Evolutionary conservation across 805 yeast species (phyloP).

Genomic region (Metschnikowia lachancei): DNA sequence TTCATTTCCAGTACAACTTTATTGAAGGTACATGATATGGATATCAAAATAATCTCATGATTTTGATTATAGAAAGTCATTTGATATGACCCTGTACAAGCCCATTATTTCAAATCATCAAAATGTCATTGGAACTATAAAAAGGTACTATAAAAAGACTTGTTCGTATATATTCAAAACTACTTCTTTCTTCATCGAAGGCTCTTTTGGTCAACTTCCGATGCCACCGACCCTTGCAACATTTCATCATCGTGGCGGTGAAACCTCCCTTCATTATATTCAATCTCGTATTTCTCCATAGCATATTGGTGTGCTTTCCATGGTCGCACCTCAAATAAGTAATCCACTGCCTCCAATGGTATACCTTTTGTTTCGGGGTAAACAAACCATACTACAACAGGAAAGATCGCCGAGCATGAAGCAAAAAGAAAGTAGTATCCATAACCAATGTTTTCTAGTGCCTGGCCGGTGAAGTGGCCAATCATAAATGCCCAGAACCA

Average conservation of each 20-base stretch:
- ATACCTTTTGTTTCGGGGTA: conserved; percentile 41
- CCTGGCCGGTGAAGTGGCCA: conserved; percentile 46
- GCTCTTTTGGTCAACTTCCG: conserved; percentile 10
- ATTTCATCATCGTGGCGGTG: conserved; percentile 2
- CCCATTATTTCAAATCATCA: too few relatives aligned
- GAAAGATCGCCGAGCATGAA: conserved; percentile 26
- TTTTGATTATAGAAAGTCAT: too few relatives aligned
- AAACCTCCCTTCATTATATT: conserved; percentile 14
- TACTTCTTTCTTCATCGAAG: neutral
- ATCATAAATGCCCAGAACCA: conserved; percentile 53
- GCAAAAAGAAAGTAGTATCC: conserved; percentile 47
- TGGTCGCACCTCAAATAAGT: conserved; percentile 33
- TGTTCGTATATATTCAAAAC: neutral
- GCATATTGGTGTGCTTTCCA: conserved; percentile 34
- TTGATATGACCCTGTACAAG: too few relatives aligned
- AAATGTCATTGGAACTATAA: too few relatives aligned
- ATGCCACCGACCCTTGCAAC: conserved; percentile 6
- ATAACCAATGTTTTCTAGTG: conserved; percentile 42
- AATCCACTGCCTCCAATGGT: conserved; percentile 34
- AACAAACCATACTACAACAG: conserved; percentile 29
- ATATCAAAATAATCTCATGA: too few relatives aligned
- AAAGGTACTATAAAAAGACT: neutral
- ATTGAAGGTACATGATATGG: too few relatives aligned
- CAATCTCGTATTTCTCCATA: conserved; percentile 21
- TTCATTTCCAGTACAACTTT: too few relatives aligned